Evolutionary conservation across 305 asterid species (phyloP).

Genomic region (Solanum hybrid): DNA sequence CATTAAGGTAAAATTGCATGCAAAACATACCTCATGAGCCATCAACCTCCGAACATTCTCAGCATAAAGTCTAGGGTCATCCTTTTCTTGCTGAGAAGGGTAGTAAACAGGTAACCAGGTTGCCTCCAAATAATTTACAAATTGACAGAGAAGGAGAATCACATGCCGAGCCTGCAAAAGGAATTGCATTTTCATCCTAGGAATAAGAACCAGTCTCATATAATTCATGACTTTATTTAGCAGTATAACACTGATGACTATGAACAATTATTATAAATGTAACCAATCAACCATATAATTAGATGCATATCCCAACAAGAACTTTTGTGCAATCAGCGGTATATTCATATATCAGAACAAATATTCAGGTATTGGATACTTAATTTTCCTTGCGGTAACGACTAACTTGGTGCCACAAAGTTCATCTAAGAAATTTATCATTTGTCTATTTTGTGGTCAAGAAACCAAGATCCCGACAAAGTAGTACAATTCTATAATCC

Average conservation of each 20-base stretch:
- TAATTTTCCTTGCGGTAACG: background rate
- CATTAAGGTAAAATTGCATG: background rate
- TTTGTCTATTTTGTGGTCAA: background rate
- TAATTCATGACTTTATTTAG: background rate
- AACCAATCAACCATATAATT: background rate
- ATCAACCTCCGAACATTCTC: conserved; percentile 29
- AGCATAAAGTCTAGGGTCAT: conserved; percentile 35
- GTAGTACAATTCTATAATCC: background rate
- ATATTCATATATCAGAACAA: background rate
- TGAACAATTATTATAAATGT: background rate
- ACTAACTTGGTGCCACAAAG: background rate
- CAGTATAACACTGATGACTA: background rate
- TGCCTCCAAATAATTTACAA: conserved; percentile 28
- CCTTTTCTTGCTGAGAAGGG: conserved; percentile 35
- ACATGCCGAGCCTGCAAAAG: conserved; percentile 29
- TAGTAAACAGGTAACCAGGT: conserved; percentile 27
- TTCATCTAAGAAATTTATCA: background rate
- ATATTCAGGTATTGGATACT: background rate
- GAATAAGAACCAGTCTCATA: background rate
- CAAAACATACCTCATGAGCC: conserved; percentile 19
- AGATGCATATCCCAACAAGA: background rate
- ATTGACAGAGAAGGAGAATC: conserved; percentile 27
- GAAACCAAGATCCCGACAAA: background rate
- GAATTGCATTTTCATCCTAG: background rate
- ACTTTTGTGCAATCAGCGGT: background rate